Evolutionary conservation across 371 early-diverging fungal genomes (phyloP), one percentile per base, ranked within the genome.

Genomic region (Rhizomucor pusillus): DNA sequence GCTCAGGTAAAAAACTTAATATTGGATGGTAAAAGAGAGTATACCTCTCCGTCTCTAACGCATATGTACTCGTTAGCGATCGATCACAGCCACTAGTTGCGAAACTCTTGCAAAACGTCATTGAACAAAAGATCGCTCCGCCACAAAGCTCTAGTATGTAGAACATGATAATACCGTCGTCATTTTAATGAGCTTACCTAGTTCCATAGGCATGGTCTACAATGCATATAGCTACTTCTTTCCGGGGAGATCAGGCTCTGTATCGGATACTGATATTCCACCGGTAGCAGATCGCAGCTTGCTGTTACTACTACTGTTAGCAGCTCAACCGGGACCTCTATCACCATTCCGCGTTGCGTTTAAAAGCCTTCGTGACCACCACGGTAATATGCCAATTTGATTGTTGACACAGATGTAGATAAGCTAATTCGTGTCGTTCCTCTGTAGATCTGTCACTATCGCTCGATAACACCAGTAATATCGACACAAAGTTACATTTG

Each of bases 161-260:
- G n/a, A n/a, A n/a, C n/a, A n/a, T n/a, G n/a, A n/a, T 29, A 29
- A 29, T 29, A 29, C 29, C 29, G 7, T 7, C 29, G 29, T 29
- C 7, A 3, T 29, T 29, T 11, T n/a, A 33, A 4, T 23, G n/a
- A 52, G 16, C 14, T 24, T 36, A 44, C 25, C 10, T 37, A 5
- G 10, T 34, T 24, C 22, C 3, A 54, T 60, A 79, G 80, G 80
- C 45, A 54, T 86, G 50, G 82, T 88, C 0, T 87, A 79, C 59
- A 86, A 71, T 50, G 90, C 90, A 0, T 90, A 89, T 65, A 81
- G 71, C 35, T 89, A 85, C 50, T 62, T 89, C 18, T 90, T 90
- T 51, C 52, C 75, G 14, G 49, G 80, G 7, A 70, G 82, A 20
- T 60, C 78, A 34, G 65, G 65, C 16, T 66, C 65, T 2, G 67